phyloP scores from a whole-genome alignment of 2,329 filamentous ascomycete species.

The Colletotrichum lupini region DNA sequence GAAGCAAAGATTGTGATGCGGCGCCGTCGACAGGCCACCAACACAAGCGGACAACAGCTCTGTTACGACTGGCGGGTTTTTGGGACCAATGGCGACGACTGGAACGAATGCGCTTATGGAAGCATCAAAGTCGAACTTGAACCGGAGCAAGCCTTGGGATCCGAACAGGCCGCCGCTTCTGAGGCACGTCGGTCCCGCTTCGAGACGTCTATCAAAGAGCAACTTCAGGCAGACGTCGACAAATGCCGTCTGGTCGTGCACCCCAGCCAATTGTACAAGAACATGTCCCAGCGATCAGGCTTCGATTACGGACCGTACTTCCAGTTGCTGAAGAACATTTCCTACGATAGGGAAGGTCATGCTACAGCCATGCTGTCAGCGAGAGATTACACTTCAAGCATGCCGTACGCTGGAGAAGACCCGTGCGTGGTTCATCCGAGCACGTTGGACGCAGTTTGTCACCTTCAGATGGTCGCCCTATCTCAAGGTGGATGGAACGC shows the following conservation, averaged over 20 bases:
- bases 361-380: conserved; percentile 1
- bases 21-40: conserved; percentile 17
- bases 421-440: conserved; percentile 26
- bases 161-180: not conserved
- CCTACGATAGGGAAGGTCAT: not conserved
- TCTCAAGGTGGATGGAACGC: not conserved
- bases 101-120: conserved; percentile 15
- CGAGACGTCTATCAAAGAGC: not conserved
- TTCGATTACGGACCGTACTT: conserved; percentile 31
- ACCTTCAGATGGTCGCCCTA: conserved; percentile 20
- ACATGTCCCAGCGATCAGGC: conserved; percentile 1
- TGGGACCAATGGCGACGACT: conserved; percentile 10
- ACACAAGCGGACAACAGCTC: conserved; percentile 7
- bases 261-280: conserved; percentile 8
- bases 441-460: conserved; percentile 13
- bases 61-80: conserved; percentile 21
- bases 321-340: conserved; percentile 16
- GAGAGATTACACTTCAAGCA: conserved; percentile 9
- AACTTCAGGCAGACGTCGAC: not conserved
- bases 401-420: conserved; percentile 27
- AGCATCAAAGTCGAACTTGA: conserved; percentile 18
- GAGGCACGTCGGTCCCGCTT: not conserved
- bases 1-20: conserved; percentile 26
- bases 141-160: not conserved
- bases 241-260: not conserved